Evolutionary conservation across 2,329 filamentous ascomycete genomes (phyloP).

Genomic region (Aureobasidium sp.): DNA sequence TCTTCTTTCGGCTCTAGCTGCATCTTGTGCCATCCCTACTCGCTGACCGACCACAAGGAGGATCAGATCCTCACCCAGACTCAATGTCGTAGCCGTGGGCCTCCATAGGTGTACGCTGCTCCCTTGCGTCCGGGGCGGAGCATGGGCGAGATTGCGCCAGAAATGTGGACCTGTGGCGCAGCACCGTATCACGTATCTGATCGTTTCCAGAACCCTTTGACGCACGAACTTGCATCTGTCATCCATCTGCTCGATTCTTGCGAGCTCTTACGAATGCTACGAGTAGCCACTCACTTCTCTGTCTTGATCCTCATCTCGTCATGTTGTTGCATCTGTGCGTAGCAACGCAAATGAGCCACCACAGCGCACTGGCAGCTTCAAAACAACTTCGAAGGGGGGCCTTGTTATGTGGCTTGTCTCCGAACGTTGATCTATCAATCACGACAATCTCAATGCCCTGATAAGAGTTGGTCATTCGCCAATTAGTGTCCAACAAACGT

Average conservation of each 20-base stretch:
- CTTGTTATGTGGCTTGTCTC: background rate
- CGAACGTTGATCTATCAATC: background rate
- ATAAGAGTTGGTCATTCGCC: background rate
- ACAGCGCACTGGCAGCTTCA: background rate
- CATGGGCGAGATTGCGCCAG: background rate
- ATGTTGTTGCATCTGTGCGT: background rate
- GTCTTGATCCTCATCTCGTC: background rate
- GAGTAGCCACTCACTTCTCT: background rate
- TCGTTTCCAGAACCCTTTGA: background rate
- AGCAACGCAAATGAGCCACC: background rate
- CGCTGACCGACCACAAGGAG: background rate
- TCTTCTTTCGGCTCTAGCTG: background rate
- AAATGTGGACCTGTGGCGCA: background rate
- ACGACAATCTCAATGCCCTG: background rate
- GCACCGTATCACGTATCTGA: background rate
- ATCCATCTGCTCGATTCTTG: background rate
- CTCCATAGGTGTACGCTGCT: background rate
- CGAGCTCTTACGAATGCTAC: background rate
- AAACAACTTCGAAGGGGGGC: background rate
- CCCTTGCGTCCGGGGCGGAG: background rate
- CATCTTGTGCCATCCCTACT: background rate
- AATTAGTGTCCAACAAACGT: background rate
- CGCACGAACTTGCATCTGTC: constrained; percentile 1
- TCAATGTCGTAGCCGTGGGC: background rate
- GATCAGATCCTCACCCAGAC: background rate